Conservation (phyloP, 306 rosid genomes). For the Quercus aquifolioides region DNA sequence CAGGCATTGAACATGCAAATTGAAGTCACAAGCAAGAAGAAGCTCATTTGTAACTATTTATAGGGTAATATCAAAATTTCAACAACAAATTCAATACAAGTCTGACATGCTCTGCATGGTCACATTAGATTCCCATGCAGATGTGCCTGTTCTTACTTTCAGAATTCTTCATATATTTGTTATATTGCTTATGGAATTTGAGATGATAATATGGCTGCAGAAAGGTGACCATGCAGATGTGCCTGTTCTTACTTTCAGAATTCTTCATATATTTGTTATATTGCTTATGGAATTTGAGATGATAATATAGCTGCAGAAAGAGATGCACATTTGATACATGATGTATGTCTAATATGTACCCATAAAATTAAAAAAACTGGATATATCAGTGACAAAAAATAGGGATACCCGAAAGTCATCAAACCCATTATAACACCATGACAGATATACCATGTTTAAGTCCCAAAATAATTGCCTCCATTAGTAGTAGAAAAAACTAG, state of each 20-base stretch:
- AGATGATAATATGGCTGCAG: neutral
- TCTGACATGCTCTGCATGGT: neutral
- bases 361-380: too few relatives aligned
- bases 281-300: neutral
- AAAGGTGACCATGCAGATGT: neutral
- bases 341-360: neutral
- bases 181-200: neutral
- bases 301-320: neutral
- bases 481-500: neutral
- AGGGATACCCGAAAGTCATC: neutral
- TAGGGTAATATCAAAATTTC: too few relatives aligned
- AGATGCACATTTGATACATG: neutral
- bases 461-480: neutral
- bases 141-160: neutral
- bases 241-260: too few relatives aligned
- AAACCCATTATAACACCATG: neutral
- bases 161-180: neutral
- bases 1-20: too few relatives aligned
- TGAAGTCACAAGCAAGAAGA: too few relatives aligned
- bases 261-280: too few relatives aligned
- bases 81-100: neutral
- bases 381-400: neutral
- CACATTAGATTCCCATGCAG: neutral
- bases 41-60: too few relatives aligned
- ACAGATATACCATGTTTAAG: neutral